phyloP scores from a whole-genome alignment of 495 filamentous ascomycete genomes.

The Neurospora sublineolata region DNA sequence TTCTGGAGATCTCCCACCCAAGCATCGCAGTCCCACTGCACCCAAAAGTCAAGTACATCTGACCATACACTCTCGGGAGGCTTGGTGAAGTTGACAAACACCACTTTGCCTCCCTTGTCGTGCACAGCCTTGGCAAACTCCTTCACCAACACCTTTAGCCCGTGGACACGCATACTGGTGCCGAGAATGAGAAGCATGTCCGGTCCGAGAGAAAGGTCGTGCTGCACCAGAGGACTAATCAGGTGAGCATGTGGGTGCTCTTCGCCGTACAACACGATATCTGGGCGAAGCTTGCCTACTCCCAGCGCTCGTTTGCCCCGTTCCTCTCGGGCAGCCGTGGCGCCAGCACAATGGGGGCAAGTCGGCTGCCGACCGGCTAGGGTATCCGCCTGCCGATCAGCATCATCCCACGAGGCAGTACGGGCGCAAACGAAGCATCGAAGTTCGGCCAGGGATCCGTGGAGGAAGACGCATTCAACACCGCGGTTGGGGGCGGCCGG shows the following conservation, averaged over 20 bases:
- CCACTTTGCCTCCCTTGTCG: constrained; percentile 48
- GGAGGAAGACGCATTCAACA: constrained; percentile 54
- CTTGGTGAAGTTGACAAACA: constrained; percentile 59
- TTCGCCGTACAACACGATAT: constrained; percentile 61
- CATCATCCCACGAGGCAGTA: constrained; percentile 48
- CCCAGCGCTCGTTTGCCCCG: constrained; percentile 51
- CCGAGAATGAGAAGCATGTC: constrained; percentile 57
- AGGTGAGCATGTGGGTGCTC: constrained; percentile 56
- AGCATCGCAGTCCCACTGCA: constrained; percentile 61
- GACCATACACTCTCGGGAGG: constrained; percentile 57
- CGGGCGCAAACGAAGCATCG: constrained; percentile 52
- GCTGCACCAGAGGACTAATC: constrained; percentile 48
- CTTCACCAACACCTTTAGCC: constrained; percentile 52
- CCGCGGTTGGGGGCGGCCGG: constrained; percentile 27
- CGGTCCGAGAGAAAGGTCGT: constrained; percentile 48
- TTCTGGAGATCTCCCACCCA: constrained; percentile 51
- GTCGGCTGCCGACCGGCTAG: constrained; percentile 48
- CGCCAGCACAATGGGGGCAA: constrained; percentile 48
- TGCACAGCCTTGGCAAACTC: constrained; percentile 63
- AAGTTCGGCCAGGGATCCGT: constrained; percentile 49
- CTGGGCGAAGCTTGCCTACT: constrained; percentile 51
- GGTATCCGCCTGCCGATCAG: constrained; percentile 32
- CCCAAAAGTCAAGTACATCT: constrained; percentile 56
- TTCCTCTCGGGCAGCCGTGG: constrained; percentile 44
- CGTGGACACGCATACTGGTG: constrained; percentile 58